A percentile compares a stretch with the other conserved stretches of the same genome.
Evolutionary conservation across 1,139 yeast species (phyloP).

Genomic region (Groenewaldozyma auringiensis): DNA sequence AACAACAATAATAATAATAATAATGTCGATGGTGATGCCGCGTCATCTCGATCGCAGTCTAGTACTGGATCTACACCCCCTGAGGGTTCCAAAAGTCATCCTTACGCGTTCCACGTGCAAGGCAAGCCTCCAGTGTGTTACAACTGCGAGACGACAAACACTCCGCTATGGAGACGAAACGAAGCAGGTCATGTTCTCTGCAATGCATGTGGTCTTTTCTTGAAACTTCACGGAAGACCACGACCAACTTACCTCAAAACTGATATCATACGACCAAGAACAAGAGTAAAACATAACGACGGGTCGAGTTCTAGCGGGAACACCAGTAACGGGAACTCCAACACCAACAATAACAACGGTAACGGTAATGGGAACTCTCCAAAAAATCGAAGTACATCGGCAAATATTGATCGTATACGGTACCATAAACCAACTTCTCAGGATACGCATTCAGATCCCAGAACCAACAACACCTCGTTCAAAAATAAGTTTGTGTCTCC

Average conservation of each 20-base stretch:
- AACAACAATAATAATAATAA: too few species aligned
- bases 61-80: neutral
- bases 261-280: constrained; percentile 84
- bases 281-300: constrained; percentile 42
- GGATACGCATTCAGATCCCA: neutral
- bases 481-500: too few species aligned
- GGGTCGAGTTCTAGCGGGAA: constrained; percentile 6
- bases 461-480: neutral
- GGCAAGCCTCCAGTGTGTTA: constrained; percentile 41
- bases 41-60: neutral
- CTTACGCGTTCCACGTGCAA: neutral
- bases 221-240: constrained; percentile 86
- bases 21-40: neutral
- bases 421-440: neutral
- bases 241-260: constrained; percentile 87
- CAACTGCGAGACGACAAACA: constrained; percentile 85
- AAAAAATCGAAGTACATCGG: constrained; percentile 3
- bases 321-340: constrained; percentile 14
- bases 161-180: constrained; percentile 93
- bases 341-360: constrained; percentile 11
- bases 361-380: too few species aligned
- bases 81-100: neutral
- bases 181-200: constrained; percentile 90
- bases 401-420: neutral
- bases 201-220: constrained; percentile 89